These are phyloP conservation scores for Amaranthus cruentus DNA, from an alignment of 148 eudicot genomes.

Conservation along the genomic window DNA sequence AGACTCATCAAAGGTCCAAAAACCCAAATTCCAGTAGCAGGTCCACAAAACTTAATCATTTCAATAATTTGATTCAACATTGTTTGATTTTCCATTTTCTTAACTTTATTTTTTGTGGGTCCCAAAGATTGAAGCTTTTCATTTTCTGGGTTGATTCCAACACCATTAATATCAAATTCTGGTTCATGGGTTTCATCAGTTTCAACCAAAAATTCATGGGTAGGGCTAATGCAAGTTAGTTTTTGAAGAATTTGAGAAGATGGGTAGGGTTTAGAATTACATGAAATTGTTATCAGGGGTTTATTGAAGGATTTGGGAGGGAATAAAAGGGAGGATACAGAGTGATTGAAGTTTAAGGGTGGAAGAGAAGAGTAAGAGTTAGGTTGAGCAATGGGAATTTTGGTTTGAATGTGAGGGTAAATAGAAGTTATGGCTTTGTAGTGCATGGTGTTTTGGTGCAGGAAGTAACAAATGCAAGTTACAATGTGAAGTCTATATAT, in stretches of 20 bases:
- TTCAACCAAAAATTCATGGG: conserved; percentile 21
- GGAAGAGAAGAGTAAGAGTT: background rate
- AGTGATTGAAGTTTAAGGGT: background rate
- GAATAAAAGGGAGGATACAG: background rate
- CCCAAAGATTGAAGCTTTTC: conserved; percentile 5
- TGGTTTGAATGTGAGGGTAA: conserved; percentile 1
- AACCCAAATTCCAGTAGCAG: conserved; percentile 86
- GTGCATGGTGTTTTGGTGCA: conserved; percentile 8
- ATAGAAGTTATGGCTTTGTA: conserved; percentile 12
- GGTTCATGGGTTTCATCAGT: conserved; percentile 18
- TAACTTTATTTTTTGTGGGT: conserved; percentile 21
- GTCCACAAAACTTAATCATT: conserved; percentile 80
- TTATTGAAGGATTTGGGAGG: background rate
- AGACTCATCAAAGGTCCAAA: conserved; percentile 91
- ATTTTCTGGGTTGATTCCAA: conserved; percentile 4
- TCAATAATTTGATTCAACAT: conserved; percentile 66
- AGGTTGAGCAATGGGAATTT: conserved; percentile 1
- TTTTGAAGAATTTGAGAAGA: conserved; percentile 5
- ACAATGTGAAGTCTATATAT: too few relatives aligned
- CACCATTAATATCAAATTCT: background rate
- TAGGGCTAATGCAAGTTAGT: conserved; percentile 28
- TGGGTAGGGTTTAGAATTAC: conserved; percentile 7
- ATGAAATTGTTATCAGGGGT: background rate
- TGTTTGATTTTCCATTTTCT: conserved; percentile 39
- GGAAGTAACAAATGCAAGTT: background rate